phyloP scores from a whole-genome alignment of 2,329 filamentous ascomycete species.

The Venturia carpophila region DNA sequence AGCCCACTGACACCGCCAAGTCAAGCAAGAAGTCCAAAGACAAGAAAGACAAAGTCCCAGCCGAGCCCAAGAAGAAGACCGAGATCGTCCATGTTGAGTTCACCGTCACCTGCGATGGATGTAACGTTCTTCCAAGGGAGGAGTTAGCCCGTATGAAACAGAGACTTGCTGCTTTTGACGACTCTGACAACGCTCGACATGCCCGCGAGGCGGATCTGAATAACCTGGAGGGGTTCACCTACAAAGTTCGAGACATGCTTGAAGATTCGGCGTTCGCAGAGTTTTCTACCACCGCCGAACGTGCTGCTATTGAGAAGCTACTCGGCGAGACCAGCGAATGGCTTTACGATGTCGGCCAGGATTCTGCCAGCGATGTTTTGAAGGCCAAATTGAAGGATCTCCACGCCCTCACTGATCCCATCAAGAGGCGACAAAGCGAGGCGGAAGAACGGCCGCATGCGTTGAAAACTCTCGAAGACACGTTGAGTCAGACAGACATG shows the following conservation, averaged over 20 bases:
- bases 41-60: slow-evolving; percentile 34
- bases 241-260: slow-evolving; percentile 75
- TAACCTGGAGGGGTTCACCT: slow-evolving; percentile 87
- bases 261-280: slow-evolving; percentile 65
- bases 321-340: slow-evolving; percentile 70
- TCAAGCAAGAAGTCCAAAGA: slow-evolving; percentile 37
- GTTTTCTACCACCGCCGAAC: slow-evolving; percentile 45
- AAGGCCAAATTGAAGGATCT: slow-evolving; percentile 69
- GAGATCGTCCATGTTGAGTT: slow-evolving; percentile 47
- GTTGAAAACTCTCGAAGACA: slow-evolving; percentile 62
- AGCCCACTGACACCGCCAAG: slow-evolving; percentile 32
- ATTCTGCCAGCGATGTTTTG: slow-evolving; percentile 67
- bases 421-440: slow-evolving; percentile 69
- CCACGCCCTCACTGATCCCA: slow-evolving; percentile 67
- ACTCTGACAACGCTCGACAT: slow-evolving; percentile 69
- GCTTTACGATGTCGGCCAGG: slow-evolving; percentile 78
- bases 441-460: slow-evolving; percentile 61
- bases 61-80: slow-evolving; percentile 41
- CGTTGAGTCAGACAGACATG: slow-evolving; percentile 59
- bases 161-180: slow-evolving; percentile 70
- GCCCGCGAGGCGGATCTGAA: slow-evolving; percentile 82
- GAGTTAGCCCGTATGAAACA: slow-evolving; percentile 55
- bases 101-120: slow-evolving; percentile 38
- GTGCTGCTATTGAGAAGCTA: slow-evolving; percentile 58
- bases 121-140: slow-evolving; percentile 51